Evolutionary conservation across 23 red algal genomes (phyloP).

Genomic region (Gracilaria gracilis): DNA sequence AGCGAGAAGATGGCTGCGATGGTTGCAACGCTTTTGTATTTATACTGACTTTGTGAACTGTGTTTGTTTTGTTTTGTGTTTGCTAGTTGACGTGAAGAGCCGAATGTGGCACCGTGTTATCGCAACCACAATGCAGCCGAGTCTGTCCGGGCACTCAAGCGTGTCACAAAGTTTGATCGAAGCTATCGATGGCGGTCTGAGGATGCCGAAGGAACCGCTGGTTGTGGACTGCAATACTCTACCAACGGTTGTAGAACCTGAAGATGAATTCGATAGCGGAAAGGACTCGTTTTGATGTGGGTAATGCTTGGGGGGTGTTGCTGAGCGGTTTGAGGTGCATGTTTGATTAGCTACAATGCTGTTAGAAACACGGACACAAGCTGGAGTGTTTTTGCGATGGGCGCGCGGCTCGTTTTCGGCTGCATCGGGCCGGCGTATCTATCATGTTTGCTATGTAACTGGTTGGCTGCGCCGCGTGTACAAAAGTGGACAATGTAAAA

Average conservation of each 20-base stretch:
- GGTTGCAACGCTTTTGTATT: too few species aligned
- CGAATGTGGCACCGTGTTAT: constrained; percentile 99
- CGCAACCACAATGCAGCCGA: constrained; percentile 90
- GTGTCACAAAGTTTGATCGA: constrained; percentile 20
- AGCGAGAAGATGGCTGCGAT: too few species aligned
- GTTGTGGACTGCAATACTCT: neutral
- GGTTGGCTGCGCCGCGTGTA: too few species aligned
- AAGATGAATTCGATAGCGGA: neutral
- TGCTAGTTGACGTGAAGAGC: constrained; percentile 78
- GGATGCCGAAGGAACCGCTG: neutral
- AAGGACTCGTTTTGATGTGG: too few species aligned
- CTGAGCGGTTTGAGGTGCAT: too few species aligned
- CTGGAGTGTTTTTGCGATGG: neutral
- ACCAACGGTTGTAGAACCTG: constrained; percentile 22
- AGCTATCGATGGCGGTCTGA: constrained; percentile 1
- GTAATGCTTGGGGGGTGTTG: too few species aligned
- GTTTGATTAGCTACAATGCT: too few species aligned
- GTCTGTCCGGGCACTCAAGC: constrained; percentile 18
- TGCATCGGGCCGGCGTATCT: neutral
- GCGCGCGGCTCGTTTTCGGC: neutral
- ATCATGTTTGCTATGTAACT: neutral
- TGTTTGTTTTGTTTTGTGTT: neutral
- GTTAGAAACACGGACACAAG: neutral
- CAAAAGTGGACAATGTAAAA: too few species aligned
- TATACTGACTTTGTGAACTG: neutral